phyloP scores from a whole-genome alignment of 495 filamentous ascomycete genomes.

The Hypoxylon subgilvum region DNA sequence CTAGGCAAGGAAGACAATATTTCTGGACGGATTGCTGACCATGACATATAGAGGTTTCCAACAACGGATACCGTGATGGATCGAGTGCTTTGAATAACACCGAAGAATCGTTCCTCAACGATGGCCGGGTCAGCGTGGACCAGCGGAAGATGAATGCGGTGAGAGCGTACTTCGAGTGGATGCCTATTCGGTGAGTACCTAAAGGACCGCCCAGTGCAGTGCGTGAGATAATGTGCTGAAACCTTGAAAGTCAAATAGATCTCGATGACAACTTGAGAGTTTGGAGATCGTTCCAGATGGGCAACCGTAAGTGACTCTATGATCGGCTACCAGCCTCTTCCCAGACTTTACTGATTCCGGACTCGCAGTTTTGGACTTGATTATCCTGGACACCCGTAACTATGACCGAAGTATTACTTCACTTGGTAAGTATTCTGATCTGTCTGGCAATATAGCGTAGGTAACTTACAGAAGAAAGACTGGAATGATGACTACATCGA shows the following conservation, averaged over 20 bases:
- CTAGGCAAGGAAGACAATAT: background rate
- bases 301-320: conserved; percentile 46
- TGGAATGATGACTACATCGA: conserved; percentile 66
- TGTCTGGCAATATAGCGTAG: background rate
- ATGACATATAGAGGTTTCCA: conserved; percentile 53
- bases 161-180: conserved; percentile 76
- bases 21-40: background rate
- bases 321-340: background rate
- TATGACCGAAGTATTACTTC: conserved; percentile 66
- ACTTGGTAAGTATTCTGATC: conserved; percentile 34
- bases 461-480: background rate
- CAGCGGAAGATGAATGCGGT: conserved; percentile 74
- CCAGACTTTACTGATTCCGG: background rate
- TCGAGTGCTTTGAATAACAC: conserved; percentile 62
- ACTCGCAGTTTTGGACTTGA: conserved; percentile 58
- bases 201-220: too few species aligned
- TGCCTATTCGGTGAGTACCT: conserved; percentile 53
- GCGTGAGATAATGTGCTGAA: too few species aligned
- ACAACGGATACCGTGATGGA: conserved; percentile 68
- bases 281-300: conserved; percentile 70
- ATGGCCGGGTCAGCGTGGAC: conserved; percentile 66
- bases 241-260: conserved; percentile 56
- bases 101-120: conserved; percentile 63
- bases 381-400: conserved; percentile 72
- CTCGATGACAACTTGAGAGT: conserved; percentile 74